phyloP scores from a whole-genome alignment of 805 yeast species.

The Torulaspora franciscae region DNA sequence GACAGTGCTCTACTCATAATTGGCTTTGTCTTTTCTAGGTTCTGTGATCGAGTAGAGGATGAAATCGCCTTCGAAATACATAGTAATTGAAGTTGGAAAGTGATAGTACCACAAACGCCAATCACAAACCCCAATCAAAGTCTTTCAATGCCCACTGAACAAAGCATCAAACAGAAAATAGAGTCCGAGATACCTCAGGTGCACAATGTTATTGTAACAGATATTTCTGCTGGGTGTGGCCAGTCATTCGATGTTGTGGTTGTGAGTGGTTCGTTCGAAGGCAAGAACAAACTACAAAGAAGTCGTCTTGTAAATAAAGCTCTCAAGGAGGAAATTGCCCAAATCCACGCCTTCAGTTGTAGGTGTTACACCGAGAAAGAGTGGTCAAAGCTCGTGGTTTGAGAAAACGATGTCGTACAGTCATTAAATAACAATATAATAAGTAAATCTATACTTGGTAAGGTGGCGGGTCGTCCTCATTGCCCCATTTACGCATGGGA shows the following conservation, averaged over 20 bases:
- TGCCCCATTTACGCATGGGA: slow-evolving; percentile 26
- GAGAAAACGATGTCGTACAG: slow-evolving; percentile 5
- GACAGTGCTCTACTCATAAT: slow-evolving; percentile 27
- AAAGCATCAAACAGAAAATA: slow-evolving; percentile 26
- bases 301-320: slow-evolving; percentile 80
- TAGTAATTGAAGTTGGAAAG: not conserved
- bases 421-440: slow-evolving; percentile 3
- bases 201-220: slow-evolving; percentile 35
- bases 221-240: slow-evolving; percentile 86
- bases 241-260: slow-evolving; percentile 94
- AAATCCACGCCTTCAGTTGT: slow-evolving; percentile 93
- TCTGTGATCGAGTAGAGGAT: not conserved
- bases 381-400: slow-evolving; percentile 50
- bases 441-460: slow-evolving; percentile 12
- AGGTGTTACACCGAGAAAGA: slow-evolving; percentile 85
- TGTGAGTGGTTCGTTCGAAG: slow-evolving; percentile 63
- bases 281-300: slow-evolving; percentile 79
- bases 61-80: too few species aligned
- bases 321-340: slow-evolving; percentile 76
- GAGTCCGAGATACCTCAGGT: slow-evolving; percentile 25
- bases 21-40: not conserved
- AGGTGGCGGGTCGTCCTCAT: slow-evolving; percentile 33
- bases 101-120: not conserved
- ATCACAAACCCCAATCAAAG: not conserved
- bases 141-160: slow-evolving; percentile 19